Evolutionary conservation across 129 eudicot genomes (phyloP).

Genomic region (Dittrichia graveolens): DNA sequence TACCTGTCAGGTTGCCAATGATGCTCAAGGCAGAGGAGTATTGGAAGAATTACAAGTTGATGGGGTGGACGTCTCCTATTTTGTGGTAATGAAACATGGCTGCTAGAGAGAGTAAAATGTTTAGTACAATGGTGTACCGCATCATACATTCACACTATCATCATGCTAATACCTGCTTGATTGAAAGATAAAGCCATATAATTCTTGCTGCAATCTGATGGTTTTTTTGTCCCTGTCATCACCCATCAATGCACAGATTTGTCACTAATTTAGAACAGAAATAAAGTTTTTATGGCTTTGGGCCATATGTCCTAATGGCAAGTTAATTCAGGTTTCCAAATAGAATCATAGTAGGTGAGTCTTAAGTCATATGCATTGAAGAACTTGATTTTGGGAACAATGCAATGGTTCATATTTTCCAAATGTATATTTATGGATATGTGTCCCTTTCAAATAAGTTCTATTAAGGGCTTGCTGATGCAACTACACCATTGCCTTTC

Average conservation of each 20-base stretch:
- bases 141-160: not conserved
- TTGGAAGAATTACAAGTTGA: constrained; percentile 86
- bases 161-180: not conserved
- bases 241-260: not conserved
- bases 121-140: not conserved
- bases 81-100: constrained; percentile 51
- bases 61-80: constrained; percentile 79
- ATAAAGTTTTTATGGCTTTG: not conserved
- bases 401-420: too few species aligned
- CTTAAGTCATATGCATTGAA: too few species aligned
- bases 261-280: not conserved
- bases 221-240: not conserved
- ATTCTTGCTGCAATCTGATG: not conserved
- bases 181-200: not conserved
- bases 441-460: not conserved
- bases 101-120: not conserved
- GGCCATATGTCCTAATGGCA: constrained; percentile 1
- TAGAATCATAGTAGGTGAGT: too few species aligned
- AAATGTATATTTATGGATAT: not conserved
- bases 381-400: too few species aligned
- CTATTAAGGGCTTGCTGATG: constrained; percentile 1
- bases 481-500: constrained; percentile 8
- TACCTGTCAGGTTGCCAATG: constrained; percentile 71
- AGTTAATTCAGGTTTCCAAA: not conserved
- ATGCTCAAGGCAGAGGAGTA: constrained; percentile 77